Conservation (phyloP, 192 early-diverging fungal species). For the Polychytrium aggregatum region DNA sequence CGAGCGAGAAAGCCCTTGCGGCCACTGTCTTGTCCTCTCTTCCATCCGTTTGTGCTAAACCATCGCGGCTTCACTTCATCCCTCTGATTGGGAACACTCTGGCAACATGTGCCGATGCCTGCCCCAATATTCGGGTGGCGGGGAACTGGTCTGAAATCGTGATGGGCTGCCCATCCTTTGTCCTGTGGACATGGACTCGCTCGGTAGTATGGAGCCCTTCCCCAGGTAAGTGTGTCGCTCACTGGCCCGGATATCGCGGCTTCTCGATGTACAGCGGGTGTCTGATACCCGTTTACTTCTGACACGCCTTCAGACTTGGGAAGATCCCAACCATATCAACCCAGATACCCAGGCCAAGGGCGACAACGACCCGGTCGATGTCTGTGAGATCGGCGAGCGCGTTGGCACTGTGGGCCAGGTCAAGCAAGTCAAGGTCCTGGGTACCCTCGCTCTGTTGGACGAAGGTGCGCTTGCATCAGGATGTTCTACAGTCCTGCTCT, state of each 20-base stretch:
- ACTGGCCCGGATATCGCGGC: too few species aligned
- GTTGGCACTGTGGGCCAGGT: conserved; percentile 86
- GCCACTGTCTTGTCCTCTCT: too few species aligned
- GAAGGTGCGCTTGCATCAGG: conserved; percentile 59
- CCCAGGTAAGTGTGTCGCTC: conserved; percentile 56
- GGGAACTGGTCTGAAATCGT: not conserved
- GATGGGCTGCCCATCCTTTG: not conserved
- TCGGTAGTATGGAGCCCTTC: conserved; percentile 84
- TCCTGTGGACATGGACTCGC: not conserved
- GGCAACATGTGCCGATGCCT: too few species aligned
- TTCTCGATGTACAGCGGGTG: not conserved
- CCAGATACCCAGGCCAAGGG: conserved; percentile 92
- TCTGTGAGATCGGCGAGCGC: conserved; percentile 94
- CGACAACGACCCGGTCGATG: conserved; percentile 97
- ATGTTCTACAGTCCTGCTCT: conserved; percentile 1
- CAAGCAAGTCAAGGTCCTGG: conserved; percentile 98
- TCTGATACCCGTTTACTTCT: not conserved
- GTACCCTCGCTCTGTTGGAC: conserved; percentile 96
- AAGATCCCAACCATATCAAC: conserved; percentile 83
- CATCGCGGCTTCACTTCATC: too few species aligned
- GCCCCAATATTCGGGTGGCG: too few species aligned
- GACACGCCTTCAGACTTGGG: conserved; percentile 64
- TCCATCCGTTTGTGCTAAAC: too few species aligned
- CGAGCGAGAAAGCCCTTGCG: too few species aligned
- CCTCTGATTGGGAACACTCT: too few species aligned